Percentiles rank a stretch among this genome's conserved stretches.
Evolutionary conservation across 768 basidiomycete genomes (phyloP).

Genomic region (Steccherinum ochraceum): DNA sequence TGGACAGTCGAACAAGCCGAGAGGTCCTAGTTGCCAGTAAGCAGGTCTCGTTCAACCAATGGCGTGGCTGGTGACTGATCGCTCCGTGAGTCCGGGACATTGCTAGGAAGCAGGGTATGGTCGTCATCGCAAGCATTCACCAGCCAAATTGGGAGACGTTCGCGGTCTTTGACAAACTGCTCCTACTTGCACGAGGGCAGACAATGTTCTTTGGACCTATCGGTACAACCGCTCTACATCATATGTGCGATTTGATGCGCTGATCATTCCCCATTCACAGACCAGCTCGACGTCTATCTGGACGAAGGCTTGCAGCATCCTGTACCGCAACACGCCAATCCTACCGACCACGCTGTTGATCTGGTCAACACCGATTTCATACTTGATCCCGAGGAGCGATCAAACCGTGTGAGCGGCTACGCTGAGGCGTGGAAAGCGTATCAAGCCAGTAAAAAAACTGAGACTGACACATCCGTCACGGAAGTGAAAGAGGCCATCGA

Average conservation of each 20-base stretch:
- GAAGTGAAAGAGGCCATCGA: too few species aligned
- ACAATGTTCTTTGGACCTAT: conserved; percentile 35
- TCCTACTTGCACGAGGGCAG: conserved; percentile 50
- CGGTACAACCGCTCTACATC: too few species aligned
- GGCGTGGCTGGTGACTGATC: conserved; percentile 25
- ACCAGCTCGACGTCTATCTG: conserved; percentile 23
- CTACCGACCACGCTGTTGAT: conserved; percentile 56
- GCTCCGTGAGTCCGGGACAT: conserved; percentile 32
- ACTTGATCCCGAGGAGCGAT: not conserved
- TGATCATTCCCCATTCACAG: too few species aligned
- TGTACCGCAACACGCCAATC: conserved; percentile 36
- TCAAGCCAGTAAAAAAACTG: not conserved
- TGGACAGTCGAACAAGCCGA: conserved; percentile 42
- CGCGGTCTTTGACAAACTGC: conserved; percentile 50
- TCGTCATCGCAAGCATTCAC: conserved; percentile 62
- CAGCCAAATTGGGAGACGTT: conserved; percentile 61
- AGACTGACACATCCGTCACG: too few species aligned
- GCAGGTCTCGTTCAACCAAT: conserved; percentile 5
- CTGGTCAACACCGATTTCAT: conserved; percentile 46
- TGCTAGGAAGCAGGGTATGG: conserved; percentile 40
- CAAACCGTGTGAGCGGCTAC: conserved; percentile 4
- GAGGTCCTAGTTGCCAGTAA: conserved; percentile 36
- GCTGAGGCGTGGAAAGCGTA: conserved; percentile 7
- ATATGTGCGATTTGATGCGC: too few species aligned
- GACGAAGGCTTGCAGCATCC: conserved; percentile 17